A percentile compares a stretch with the other conserved stretches of the same genome.
phyloP scores from a whole-genome alignment of 495 filamentous ascomycete species.

The Amniculicola lignicola region DNA sequence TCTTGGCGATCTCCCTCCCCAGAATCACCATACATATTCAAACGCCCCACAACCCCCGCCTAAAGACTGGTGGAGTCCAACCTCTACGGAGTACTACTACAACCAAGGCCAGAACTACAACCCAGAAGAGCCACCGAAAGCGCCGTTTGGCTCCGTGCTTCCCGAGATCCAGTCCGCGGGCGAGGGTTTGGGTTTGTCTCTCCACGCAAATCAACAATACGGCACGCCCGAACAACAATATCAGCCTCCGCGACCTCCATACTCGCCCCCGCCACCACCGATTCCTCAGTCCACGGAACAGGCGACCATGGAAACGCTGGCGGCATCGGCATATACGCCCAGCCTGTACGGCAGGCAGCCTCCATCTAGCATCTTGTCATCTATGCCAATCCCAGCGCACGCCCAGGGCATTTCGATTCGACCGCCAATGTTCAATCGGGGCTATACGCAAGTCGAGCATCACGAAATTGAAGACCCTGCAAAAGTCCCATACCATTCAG shows the following conservation, averaged over 20 bases:
- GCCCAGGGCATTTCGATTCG: no score
- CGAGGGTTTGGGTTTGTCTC: slow-evolving; percentile 46
- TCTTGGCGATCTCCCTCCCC: neutral
- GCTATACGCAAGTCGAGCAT: no score
- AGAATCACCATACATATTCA: neutral
- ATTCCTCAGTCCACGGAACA: no score
- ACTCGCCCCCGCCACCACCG: slow-evolving; percentile 44
- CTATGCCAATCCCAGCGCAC: neutral
- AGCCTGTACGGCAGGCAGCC: slow-evolving; percentile 44
- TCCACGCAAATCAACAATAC: slow-evolving; percentile 27
- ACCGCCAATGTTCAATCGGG: no score
- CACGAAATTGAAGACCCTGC: no score
- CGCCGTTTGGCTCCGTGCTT: slow-evolving; percentile 24
- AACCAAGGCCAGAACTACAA: neutral
- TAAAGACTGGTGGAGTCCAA: slow-evolving; percentile 27
- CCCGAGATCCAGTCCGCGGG: slow-evolving; percentile 40
- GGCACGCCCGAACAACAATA: slow-evolving; percentile 10
- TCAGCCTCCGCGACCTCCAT: slow-evolving; percentile 27
- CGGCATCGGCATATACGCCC: slow-evolving; percentile 39
- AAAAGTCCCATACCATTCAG: no score
- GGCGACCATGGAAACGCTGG: no score
- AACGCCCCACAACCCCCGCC: slow-evolving; percentile 39
- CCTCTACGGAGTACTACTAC: neutral
- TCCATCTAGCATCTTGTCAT: slow-evolving; percentile 38
- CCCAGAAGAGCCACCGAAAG: slow-evolving; percentile 3